Conservation (phyloP, 495 filamentous ascomycete species). For the Jackrogersella minutella region DNA sequence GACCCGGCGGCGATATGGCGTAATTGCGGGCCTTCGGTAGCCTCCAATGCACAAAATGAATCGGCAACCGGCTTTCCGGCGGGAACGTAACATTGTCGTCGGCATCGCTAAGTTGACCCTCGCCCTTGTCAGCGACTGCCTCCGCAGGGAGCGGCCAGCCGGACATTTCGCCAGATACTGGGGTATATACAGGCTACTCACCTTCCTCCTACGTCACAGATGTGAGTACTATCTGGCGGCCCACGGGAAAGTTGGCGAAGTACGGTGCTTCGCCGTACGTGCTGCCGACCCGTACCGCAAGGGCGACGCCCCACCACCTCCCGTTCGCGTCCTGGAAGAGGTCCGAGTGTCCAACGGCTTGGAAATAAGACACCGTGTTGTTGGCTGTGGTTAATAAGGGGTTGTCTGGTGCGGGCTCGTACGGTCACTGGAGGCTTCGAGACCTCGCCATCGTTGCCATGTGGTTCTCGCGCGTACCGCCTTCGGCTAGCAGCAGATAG, state of each 20-base stretch:
- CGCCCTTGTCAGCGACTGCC: constrained; percentile 45
- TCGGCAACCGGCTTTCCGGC: constrained; percentile 45
- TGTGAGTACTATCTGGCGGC: constrained; percentile 62
- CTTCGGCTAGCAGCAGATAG: constrained; percentile 73
- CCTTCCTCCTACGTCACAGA: constrained; percentile 59
- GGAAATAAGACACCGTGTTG: constrained; percentile 57
- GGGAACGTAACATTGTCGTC: constrained; percentile 55
- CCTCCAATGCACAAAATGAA: constrained; percentile 57
- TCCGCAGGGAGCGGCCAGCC: constrained; percentile 50
- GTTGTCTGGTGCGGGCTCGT: constrained; percentile 56
- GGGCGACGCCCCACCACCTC: constrained; percentile 63
- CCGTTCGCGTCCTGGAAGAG: constrained; percentile 58
- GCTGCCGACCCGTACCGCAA: constrained; percentile 57
- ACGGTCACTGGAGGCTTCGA: constrained; percentile 58
- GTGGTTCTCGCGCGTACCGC: constrained; percentile 63
- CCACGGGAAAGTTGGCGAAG: constrained; percentile 60
- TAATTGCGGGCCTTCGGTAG: constrained; percentile 48
- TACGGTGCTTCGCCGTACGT: too few relatives aligned
- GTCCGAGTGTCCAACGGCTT: constrained; percentile 59
- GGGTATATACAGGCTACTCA: constrained; percentile 52
- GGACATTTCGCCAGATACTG: constrained; percentile 53
- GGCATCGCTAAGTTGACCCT: constrained; percentile 48
- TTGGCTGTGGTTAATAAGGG: constrained; percentile 61
- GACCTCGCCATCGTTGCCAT: constrained; percentile 58
- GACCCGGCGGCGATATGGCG: constrained; percentile 45